Evolutionary conservation across 257 asterid species (phyloP).

Genomic region (Echites panduratus): DNA sequence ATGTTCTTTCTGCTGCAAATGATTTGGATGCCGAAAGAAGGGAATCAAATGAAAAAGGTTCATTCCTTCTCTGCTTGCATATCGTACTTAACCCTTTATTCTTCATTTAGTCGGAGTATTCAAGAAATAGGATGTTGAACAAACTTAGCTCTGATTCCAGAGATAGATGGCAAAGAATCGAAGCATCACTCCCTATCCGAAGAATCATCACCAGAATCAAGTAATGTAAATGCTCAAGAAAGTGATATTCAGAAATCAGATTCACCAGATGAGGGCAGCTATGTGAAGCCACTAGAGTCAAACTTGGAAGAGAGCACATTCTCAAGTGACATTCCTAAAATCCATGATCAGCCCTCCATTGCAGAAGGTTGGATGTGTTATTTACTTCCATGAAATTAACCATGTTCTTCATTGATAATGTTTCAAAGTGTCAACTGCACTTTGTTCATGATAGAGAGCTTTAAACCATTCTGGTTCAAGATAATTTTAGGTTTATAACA

Average conservation of each 20-base stretch:
- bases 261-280: neutral
- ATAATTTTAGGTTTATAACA: neutral
- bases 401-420: neutral
- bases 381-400: neutral
- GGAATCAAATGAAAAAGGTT: conserved; percentile 32
- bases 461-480: neutral
- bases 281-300: conserved; percentile 14
- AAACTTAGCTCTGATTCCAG: conserved; percentile 1
- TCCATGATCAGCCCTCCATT: conserved; percentile 24
- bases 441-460: neutral
- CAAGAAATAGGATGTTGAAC: neutral
- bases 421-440: neutral
- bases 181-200: conserved; percentile 5
- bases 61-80: neutral
- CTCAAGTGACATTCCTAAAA: conserved; percentile 10
- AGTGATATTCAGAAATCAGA: conserved; percentile 14
- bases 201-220: conserved; percentile 23
- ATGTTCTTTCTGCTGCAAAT: conserved; percentile 15
- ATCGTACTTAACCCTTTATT: neutral
- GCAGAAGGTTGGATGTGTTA: conserved; percentile 31
- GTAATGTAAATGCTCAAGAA: conserved; percentile 15
- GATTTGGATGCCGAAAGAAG: conserved; percentile 13
- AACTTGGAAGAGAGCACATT: conserved; percentile 17
- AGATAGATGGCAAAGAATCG: conserved; percentile 10
- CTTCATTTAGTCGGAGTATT: neutral